A percentile compares a stretch with the other conserved stretches of the same genome.
Conservation (phyloP, 352 stramenopile species). For the Lagenidium giganteum region DNA sequence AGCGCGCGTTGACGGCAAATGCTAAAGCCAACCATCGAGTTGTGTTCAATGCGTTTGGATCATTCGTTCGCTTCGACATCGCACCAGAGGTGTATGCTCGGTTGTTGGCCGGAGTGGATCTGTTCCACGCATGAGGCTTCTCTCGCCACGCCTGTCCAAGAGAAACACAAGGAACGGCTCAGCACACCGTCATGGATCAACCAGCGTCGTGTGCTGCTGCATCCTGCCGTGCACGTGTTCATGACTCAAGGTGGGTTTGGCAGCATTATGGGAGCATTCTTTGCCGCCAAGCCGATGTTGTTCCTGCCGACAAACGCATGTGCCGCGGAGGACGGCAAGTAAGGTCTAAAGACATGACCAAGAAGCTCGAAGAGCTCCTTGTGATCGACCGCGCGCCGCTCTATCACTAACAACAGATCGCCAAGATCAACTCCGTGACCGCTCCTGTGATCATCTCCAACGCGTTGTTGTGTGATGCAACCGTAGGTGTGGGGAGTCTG, state of each 20-base stretch:
- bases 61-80: constrained; percentile 15
- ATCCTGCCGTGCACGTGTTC: constrained; percentile 17
- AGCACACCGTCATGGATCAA: constrained; percentile 17
- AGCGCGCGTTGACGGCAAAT: constrained; percentile 10
- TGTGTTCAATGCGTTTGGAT: constrained; percentile 17
- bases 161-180: constrained; percentile 11
- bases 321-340: too few relatives aligned
- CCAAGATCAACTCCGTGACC: too few relatives aligned
- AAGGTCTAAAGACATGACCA: too few relatives aligned
- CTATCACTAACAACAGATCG: too few relatives aligned
- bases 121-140: constrained; percentile 12
- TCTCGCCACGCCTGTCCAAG: constrained; percentile 12
- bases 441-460: too few relatives aligned
- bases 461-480: too few relatives aligned
- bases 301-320: constrained; percentile 20
- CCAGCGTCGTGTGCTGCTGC: constrained; percentile 16
- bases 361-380: too few relatives aligned
- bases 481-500: too few relatives aligned
- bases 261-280: constrained; percentile 15
- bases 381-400: too few relatives aligned
- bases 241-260: constrained; percentile 18
- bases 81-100: constrained; percentile 14
- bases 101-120: constrained; percentile 11
- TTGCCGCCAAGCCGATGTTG: constrained; percentile 17
- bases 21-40: constrained; percentile 7